A percentile compares a stretch with the other conserved stretches of the same genome.
Evolutionary conservation across 805 yeast genomes (phyloP).

Genomic region (Metschnikowia gruessii): DNA sequence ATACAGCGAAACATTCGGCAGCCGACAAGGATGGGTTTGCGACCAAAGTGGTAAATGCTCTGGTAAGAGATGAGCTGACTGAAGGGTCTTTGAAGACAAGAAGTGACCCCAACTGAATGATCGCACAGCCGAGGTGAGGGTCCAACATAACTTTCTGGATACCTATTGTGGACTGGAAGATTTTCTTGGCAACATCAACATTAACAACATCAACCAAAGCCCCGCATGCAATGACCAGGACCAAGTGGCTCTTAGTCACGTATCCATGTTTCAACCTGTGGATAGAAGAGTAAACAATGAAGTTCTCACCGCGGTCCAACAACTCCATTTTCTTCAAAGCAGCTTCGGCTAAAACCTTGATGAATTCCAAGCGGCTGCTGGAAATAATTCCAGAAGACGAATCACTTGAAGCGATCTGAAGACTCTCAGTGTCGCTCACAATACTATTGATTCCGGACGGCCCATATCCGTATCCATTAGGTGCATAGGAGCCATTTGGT

Average conservation of each 20-base stretch:
- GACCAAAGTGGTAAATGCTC: constrained; percentile 50
- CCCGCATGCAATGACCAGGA: constrained; percentile 63
- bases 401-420: not conserved
- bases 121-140: constrained; percentile 47
- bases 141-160: constrained; percentile 54
- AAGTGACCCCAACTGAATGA: constrained; percentile 55
- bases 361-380: constrained; percentile 25
- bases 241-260: constrained; percentile 49
- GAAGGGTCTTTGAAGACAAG: constrained; percentile 43
- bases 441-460: constrained; percentile 4
- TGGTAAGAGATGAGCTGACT: constrained; percentile 39
- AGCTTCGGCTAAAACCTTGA: constrained; percentile 30
- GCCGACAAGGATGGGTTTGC: constrained; percentile 51
- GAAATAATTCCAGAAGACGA: constrained; percentile 21
- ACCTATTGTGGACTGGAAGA: constrained; percentile 51
- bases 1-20: constrained; percentile 48
- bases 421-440: constrained; percentile 5
- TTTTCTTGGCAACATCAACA: constrained; percentile 39
- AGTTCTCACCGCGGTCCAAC: constrained; percentile 57
- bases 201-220: constrained; percentile 45
- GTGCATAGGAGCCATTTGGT: not conserved
- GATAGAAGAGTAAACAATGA: constrained; percentile 50
- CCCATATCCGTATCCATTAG: constrained; percentile 1
- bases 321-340: constrained; percentile 41
- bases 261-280: constrained; percentile 50